Evolutionary conservation across 208 protist genomes (phyloP).

Genomic region (Crithidia mellificae): DNA sequence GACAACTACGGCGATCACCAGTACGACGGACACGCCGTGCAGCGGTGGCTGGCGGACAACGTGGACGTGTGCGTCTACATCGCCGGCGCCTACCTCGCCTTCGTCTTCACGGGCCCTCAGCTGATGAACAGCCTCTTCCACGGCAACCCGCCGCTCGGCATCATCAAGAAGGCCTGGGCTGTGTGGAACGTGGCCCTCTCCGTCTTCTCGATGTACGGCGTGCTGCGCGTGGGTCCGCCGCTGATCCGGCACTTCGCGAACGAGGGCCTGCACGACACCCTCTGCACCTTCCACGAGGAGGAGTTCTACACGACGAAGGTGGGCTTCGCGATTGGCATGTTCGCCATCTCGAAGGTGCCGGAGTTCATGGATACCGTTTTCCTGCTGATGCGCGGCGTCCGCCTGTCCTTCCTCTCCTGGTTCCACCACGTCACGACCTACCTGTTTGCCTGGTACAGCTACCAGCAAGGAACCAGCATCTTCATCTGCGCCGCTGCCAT

Average conservation of each 20-base stretch:
- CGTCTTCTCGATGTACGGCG: slow-evolving; percentile 80
- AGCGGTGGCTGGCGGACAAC: slow-evolving; percentile 41
- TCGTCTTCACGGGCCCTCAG: slow-evolving; percentile 54
- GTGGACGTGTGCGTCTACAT: slow-evolving; percentile 57
- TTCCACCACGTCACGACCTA: slow-evolving; percentile 93
- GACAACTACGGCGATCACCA: slow-evolving; percentile 44
- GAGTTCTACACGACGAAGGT: slow-evolving; percentile 62
- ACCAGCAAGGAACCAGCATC: slow-evolving; percentile 49
- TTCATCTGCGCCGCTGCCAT: slow-evolving; percentile 79
- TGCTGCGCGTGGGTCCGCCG: slow-evolving; percentile 54
- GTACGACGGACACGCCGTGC: slow-evolving; percentile 45
- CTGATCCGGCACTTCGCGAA: slow-evolving; percentile 33
- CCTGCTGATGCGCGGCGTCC: slow-evolving; percentile 72
- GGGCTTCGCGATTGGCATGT: slow-evolving; percentile 79
- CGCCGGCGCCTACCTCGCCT: slow-evolving; percentile 56
- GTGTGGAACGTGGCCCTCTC: slow-evolving; percentile 88
- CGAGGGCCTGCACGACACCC: slow-evolving; percentile 54
- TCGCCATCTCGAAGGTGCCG: slow-evolving; percentile 82
- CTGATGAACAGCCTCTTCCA: slow-evolving; percentile 41
- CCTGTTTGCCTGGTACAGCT: slow-evolving; percentile 90
- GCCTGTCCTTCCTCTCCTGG: slow-evolving; percentile 85
- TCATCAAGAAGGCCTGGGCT: slow-evolving; percentile 66
- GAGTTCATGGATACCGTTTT: slow-evolving; percentile 89
- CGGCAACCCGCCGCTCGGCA: slow-evolving; percentile 44
- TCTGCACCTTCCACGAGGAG: slow-evolving; percentile 66